A percentile compares a stretch with the other conserved stretches of the same genome.
phyloP scores from a whole-genome alignment of 2,329 filamentous ascomycete species.

The Ceratocystis papillata region DNA sequence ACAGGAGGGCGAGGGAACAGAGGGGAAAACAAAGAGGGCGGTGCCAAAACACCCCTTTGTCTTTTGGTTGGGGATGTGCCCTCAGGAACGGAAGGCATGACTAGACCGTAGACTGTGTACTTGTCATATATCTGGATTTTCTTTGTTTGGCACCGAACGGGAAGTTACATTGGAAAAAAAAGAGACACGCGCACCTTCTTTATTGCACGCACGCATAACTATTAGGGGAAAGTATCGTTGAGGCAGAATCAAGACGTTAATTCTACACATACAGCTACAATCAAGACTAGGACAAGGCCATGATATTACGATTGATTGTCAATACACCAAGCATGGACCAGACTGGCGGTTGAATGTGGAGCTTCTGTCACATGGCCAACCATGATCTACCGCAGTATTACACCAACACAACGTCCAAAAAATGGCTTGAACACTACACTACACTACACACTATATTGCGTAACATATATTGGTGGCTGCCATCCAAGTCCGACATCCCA shows the following conservation, averaged over 20 bases:
- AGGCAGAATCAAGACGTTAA: not conserved
- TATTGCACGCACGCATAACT: not conserved
- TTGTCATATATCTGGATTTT: not conserved
- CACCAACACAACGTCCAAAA: not conserved
- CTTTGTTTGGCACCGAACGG: not conserved
- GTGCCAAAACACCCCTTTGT: not conserved
- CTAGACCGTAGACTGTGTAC: not conserved
- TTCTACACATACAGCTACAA: too few relatives aligned
- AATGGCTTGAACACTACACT: not conserved
- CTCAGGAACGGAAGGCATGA: not conserved
- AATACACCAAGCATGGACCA: not conserved
- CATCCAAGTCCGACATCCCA: not conserved
- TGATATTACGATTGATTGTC: not conserved
- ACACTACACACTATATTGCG: not conserved
- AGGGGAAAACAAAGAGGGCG: not conserved
- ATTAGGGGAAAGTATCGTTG: not conserved
- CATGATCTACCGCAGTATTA: not conserved
- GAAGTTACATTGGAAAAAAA: not conserved
- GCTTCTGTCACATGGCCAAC: slow-evolving; percentile 5
- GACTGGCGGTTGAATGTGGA: not conserved
- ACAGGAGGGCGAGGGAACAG: not conserved
- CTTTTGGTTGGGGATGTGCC: slow-evolving; percentile 1
- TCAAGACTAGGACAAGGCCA: too few relatives aligned
- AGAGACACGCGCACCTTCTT: not conserved
- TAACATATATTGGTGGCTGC: not conserved